These are phyloP conservation scores for Rachicladosporium sp. DNA, from an alignment of 2,329 filamentous ascomycete genomes.

Conservation along the genomic window DNA sequence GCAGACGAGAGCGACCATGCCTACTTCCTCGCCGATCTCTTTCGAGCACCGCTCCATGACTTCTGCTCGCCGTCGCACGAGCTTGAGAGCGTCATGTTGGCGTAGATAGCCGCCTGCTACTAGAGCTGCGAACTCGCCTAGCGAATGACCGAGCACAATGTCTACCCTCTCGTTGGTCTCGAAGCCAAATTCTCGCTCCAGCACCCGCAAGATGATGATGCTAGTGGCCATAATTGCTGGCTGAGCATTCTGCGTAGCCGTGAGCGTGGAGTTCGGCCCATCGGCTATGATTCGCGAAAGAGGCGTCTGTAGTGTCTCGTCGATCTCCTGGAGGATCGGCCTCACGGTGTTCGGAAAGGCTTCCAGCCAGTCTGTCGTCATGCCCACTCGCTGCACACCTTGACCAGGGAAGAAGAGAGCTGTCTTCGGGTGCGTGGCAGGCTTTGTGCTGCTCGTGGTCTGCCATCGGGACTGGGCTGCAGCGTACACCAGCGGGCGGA, in stretches of 20 bases:
- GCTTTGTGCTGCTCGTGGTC: conserved; percentile 12
- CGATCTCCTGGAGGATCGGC: conserved; percentile 75
- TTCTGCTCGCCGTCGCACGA: conserved; percentile 68
- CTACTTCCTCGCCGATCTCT: conserved; percentile 61
- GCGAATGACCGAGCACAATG: conserved; percentile 75
- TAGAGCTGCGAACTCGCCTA: conserved; percentile 86
- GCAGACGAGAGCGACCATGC: conserved; percentile 88
- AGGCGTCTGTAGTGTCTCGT: conserved; percentile 59
- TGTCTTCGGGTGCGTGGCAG: conserved; percentile 18
- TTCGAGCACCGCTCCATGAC: conserved; percentile 69
- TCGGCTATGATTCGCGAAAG: conserved; percentile 67
- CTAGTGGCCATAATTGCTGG: conserved; percentile 94
- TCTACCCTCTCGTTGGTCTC: conserved; percentile 58
- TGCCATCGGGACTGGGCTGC: conserved; percentile 11
- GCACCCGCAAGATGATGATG: conserved; percentile 73
- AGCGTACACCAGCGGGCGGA: conserved; percentile 16
- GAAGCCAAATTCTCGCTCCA: conserved; percentile 78
- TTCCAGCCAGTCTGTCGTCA: conserved; percentile 58
- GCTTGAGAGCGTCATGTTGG: conserved; percentile 63
- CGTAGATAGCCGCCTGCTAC: conserved; percentile 70
- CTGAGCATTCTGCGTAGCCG: conserved; percentile 75
- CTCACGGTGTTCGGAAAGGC: conserved; percentile 68
- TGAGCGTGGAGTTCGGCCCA: conserved; percentile 66
- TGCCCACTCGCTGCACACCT: conserved; percentile 26
- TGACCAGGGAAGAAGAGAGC: conserved; percentile 29